These are phyloP conservation scores for Byssoonygena ceratinophila DNA, from an alignment of 2,329 filamentous ascomycete species.

Conservation along the genomic window DNA sequence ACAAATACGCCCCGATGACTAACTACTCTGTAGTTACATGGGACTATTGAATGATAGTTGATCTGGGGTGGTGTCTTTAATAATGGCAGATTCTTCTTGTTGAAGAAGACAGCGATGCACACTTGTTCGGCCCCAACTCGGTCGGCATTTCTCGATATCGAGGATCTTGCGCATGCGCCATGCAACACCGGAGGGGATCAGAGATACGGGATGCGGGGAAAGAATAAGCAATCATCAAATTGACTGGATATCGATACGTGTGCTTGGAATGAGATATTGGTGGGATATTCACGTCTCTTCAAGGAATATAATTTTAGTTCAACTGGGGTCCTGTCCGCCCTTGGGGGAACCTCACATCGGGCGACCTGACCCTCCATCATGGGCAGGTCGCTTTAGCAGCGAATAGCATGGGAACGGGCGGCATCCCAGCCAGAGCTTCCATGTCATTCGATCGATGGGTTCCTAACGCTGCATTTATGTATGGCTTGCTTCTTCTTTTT, in stretches of 20 bases:
- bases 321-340: not conserved
- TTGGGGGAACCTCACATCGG: not conserved
- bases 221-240: not conserved
- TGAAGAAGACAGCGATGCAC: not conserved
- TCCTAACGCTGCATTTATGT: not conserved
- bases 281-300: conserved; percentile 1
- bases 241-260: not conserved
- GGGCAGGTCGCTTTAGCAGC: not conserved
- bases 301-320: not conserved
- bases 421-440: not conserved
- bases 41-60: no score
- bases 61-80: not conserved
- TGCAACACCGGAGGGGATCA: not conserved
- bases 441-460: not conserved
- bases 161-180: not conserved
- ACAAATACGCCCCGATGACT: not conserved
- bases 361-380: not conserved
- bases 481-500: not conserved
- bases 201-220: conserved; percentile 4
- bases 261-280: not conserved
- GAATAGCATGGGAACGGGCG: not conserved
- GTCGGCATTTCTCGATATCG: not conserved
- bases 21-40: no score
- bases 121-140: not conserved
- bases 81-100: no score